These are phyloP conservation scores for Platanus orientalis DNA, from an alignment of 164 flowering plant species.

Conservation along the genomic window DNA sequence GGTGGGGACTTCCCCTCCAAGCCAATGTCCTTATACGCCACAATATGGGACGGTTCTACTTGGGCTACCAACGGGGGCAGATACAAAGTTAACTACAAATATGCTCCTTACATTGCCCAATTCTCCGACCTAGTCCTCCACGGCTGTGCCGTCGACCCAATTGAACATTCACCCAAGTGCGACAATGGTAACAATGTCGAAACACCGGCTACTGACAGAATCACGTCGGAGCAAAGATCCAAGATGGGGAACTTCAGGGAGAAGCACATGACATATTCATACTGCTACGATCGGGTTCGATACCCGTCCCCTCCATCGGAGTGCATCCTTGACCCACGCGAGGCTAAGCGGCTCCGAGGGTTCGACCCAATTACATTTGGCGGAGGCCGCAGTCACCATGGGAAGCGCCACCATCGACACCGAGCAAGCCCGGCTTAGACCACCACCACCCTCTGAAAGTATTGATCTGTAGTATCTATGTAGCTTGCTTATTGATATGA, in stretches of 20 bases:
- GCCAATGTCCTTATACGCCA: too few relatives aligned
- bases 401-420: conserved; percentile 41
- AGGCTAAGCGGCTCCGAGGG: conserved; percentile 46
- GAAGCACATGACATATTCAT: conserved; percentile 73
- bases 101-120: conserved; percentile 68
- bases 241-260: conserved; percentile 62
- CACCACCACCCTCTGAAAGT: conserved; percentile 15
- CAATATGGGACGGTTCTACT: too few relatives aligned
- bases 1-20: too few relatives aligned
- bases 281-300: conserved; percentile 65
- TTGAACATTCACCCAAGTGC: conserved; percentile 43
- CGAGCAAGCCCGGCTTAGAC: conserved; percentile 14
- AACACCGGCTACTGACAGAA: conserved; percentile 19
- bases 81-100: conserved; percentile 74
- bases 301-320: conserved; percentile 62
- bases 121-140: conserved; percentile 63
- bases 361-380: conserved; percentile 67
- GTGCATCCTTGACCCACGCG: conserved; percentile 51
- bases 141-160: conserved; percentile 78
- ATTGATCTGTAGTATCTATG: background rate
- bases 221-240: conserved; percentile 33
- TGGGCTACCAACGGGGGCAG: conserved; percentile 94
- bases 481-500: background rate
- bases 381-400: conserved; percentile 39
- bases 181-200: conserved; percentile 18